These are phyloP conservation scores for Carex arenaria DNA, from an alignment of 202 grass and related monocot species.

Conservation along the genomic window DNA sequence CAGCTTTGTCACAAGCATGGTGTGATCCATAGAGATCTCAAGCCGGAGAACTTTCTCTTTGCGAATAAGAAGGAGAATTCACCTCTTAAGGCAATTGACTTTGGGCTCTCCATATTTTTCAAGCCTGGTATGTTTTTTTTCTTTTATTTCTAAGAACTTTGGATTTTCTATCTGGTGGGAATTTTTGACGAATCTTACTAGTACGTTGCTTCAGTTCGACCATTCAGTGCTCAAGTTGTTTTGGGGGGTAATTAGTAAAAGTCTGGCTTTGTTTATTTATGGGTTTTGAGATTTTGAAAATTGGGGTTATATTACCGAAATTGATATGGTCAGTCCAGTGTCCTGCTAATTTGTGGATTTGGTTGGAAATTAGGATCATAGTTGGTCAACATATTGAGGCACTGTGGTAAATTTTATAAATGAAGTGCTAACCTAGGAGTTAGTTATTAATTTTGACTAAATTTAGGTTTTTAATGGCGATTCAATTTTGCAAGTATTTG, in stretches of 20 bases:
- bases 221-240: neutral
- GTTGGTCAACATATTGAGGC: neutral
- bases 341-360: neutral
- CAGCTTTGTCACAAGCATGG: slow-evolving; percentile 97
- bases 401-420: neutral
- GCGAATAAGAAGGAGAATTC: slow-evolving; percentile 99
- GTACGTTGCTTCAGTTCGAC: neutral
- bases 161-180: neutral
- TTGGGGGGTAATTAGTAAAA: neutral
- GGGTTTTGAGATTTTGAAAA: neutral
- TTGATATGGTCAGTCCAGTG: neutral
- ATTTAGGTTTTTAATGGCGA: neutral
- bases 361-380: neutral
- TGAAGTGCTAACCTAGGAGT: neutral
- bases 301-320: neutral
- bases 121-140: slow-evolving; percentile 47
- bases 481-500: neutral
- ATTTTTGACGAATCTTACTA: neutral
- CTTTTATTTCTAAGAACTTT: neutral
- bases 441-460: neutral
- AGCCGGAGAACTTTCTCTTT: slow-evolving; percentile 97
- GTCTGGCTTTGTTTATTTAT: slow-evolving; percentile 3
- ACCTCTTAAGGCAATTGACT: slow-evolving; percentile 94
- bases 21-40: slow-evolving; percentile 96
- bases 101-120: slow-evolving; percentile 97